Conservation (phyloP, 305 asterid genomes). For the Plantago rigida region DNA sequence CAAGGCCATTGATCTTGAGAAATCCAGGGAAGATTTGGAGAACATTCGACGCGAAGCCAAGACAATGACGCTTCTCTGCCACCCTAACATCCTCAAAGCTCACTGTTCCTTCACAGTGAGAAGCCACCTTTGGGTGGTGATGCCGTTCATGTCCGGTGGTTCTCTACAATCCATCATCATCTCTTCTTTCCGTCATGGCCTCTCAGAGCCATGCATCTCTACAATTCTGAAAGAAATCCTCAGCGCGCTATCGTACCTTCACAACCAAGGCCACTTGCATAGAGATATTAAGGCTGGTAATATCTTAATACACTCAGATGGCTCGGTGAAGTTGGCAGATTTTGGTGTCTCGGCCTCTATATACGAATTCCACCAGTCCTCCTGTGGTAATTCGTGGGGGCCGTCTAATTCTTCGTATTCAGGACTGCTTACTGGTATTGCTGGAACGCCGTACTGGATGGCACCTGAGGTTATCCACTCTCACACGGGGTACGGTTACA, state of each 20-base stretch:
- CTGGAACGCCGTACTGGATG: slow-evolving; percentile 83
- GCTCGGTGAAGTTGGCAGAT: slow-evolving; percentile 62
- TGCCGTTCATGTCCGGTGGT: slow-evolving; percentile 87
- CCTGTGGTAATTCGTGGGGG: slow-evolving; percentile 21
- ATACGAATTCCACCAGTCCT: slow-evolving; percentile 35
- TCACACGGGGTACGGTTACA: slow-evolving; percentile 53
- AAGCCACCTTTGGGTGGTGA: slow-evolving; percentile 68
- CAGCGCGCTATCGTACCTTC: slow-evolving; percentile 55
- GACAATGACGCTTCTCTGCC: slow-evolving; percentile 55
- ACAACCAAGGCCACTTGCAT: slow-evolving; percentile 77
- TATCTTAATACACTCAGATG: slow-evolving; percentile 59
- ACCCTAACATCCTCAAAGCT: slow-evolving; percentile 68
- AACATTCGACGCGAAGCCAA: slow-evolving; percentile 59
- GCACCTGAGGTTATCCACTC: slow-evolving; percentile 77
- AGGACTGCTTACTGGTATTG: slow-evolving; percentile 46
- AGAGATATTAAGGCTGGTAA: slow-evolving; percentile 75
- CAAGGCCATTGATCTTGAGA: slow-evolving; percentile 67
- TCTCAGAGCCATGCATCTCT: slow-evolving; percentile 62
- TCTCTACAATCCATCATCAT: slow-evolving; percentile 67
- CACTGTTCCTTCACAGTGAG: slow-evolving; percentile 70
- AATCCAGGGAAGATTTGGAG: slow-evolving; percentile 46
- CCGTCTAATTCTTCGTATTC: slow-evolving; percentile 33
- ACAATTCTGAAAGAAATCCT: slow-evolving; percentile 56
- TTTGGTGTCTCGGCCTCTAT: slow-evolving; percentile 77
- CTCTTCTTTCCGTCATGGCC: slow-evolving; percentile 56